Conservation (phyloP, 169 alveolate species). For the Plasmodium reichenowi region DNA sequence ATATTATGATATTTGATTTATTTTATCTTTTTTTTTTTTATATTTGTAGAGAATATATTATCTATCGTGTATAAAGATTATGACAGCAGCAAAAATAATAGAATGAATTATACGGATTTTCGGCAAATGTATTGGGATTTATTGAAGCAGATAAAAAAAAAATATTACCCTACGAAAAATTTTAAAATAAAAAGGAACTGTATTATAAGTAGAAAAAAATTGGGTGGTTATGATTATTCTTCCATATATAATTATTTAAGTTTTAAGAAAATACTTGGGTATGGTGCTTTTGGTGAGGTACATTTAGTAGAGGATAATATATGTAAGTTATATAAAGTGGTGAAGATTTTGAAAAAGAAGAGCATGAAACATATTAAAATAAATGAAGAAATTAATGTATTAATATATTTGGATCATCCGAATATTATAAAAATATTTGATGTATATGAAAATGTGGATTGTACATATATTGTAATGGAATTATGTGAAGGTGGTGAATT, state of each 20-base stretch:
- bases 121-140: conserved; percentile 77
- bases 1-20: neutral
- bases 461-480: conserved; percentile 95
- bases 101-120: conserved; percentile 74
- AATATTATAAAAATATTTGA: conserved; percentile 92
- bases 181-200: conserved; percentile 75
- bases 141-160: conserved; percentile 62
- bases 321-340: conserved; percentile 73
- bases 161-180: conserved; percentile 72
- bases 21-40: neutral
- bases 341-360: conserved; percentile 69
- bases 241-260: conserved; percentile 73
- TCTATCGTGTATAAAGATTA: conserved; percentile 73
- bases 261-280: conserved; percentile 81
- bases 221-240: conserved; percentile 70
- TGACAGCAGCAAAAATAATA: conserved; percentile 72
- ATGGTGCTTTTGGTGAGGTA: conserved; percentile 86
- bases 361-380: conserved; percentile 63
- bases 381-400: conserved; percentile 75
- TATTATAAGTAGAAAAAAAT: conserved; percentile 67
- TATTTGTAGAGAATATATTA: conserved; percentile 36
- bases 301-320: conserved; percentile 80
- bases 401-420: conserved; percentile 91
- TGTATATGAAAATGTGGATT: conserved; percentile 92
- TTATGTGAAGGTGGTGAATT: conserved; percentile 98